Base-by-base conservation (phyloP, 2,329 filamentous ascomycete genomes). In the Pseudogymnoascus sp. region DNA sequence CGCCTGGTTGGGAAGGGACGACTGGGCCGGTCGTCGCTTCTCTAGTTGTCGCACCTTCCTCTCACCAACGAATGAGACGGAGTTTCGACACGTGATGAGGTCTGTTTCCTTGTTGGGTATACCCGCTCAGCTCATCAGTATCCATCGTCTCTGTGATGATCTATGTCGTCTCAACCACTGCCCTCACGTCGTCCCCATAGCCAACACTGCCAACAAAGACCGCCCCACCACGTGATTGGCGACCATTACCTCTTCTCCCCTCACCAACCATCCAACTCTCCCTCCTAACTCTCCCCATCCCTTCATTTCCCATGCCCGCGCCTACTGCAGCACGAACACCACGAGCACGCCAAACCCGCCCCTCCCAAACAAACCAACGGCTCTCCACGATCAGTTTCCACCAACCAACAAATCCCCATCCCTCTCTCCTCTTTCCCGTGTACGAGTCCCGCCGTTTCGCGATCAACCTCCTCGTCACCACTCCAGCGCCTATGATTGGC, bases 221-320 rank as follows among this genome's bases (percentile, higher is more conserved):
- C 37, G 16, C 6, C 37, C 39, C 10, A 13, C 31, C 36, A 43
- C 16, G 45, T 51, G 45, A 51, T 51, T 7, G 21, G 23, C 16
- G 8, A 8, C 39, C 16, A 43, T 43, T 11, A 11, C 16, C 39
- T 43, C 8, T 43, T 16, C 39, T 43, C 39, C 39, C 5, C 3
- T 19, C 39, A 43, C 39, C 16, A 43, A 19, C 37, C 39, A 43
- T 43, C n/a, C 39, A 19, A 43, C 8, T 43, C n/a, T 41, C 37
- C 37, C n/a, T 16, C 16, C 14, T 21, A 54, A 54, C 25, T 34
- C 28, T 54, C n/a, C 25, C 10, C 25, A 34, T n/a, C 28, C 51
- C 51, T 57, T 57, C 51, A 57, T 57, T 57, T 57, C 28, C 51
- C 51, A 57, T 57, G 8, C 34, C n/a, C 28, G 51, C 51, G 51